Percentiles rank a stretch among this genome's conserved stretches.
Evolutionary conservation across 1,139 yeast genomes (phyloP).

Genomic region (Debaryomycetaceae sp.): DNA sequence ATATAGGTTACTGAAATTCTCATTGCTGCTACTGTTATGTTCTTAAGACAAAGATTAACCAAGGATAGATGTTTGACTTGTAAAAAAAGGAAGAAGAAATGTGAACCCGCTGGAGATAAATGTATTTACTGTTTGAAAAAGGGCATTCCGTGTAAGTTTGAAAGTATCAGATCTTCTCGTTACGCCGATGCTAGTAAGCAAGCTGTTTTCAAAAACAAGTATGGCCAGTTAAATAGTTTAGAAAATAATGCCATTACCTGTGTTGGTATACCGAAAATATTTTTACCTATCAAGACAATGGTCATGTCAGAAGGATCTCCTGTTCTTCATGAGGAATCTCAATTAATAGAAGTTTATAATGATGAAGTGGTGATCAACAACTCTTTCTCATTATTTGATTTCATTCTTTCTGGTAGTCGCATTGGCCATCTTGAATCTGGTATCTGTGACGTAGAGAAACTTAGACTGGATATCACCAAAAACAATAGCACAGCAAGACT

Average conservation of each 20-base stretch:
- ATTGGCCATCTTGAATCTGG: conserved; percentile 1
- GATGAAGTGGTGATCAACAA: conserved; percentile 1
- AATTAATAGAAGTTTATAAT: conserved; percentile 2
- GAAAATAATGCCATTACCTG: background rate
- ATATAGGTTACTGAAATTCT: no score
- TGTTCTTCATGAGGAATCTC: conserved; percentile 1
- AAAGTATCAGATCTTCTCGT: background rate
- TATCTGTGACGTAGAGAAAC: conserved; percentile 3
- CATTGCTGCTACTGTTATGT: no score
- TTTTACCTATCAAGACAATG: conserved; percentile 2
- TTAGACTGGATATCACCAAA: background rate
- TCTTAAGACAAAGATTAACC: conserved; percentile 2
- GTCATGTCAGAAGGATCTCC: conserved; percentile 2
- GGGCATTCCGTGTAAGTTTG: conserved; percentile 2
- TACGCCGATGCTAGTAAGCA: background rate
- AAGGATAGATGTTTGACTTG: conserved; percentile 3
- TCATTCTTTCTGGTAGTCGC: conserved; percentile 3
- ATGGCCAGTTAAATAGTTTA: background rate
- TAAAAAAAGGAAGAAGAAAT: conserved; percentile 4
- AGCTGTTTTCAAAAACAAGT: background rate
- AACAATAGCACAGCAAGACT: background rate
- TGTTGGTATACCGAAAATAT: conserved; percentile 2
- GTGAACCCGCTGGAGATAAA: conserved; percentile 2
- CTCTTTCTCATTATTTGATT: conserved; percentile 2
- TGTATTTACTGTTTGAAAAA: conserved; percentile 1